These are phyloP conservation scores for Coffea eugenioides DNA, from an alignment of 257 asterid species.

Conservation along the genomic window DNA sequence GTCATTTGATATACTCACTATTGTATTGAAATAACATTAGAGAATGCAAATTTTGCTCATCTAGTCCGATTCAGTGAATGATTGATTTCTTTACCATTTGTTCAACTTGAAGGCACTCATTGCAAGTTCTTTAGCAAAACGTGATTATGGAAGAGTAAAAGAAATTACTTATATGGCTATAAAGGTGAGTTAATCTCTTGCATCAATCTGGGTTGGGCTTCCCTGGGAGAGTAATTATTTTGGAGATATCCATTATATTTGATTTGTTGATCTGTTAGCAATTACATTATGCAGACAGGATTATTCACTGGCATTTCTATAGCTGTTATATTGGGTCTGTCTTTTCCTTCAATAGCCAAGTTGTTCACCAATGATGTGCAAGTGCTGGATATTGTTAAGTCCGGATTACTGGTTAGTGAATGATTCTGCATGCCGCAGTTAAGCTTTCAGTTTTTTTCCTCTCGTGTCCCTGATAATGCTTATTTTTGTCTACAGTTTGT, in stretches of 20 bases:
- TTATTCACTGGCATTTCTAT: conserved; percentile 36
- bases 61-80: background rate
- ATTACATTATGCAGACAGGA: conserved; percentile 23
- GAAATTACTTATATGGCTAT: conserved; percentile 34
- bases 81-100: background rate
- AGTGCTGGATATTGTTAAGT: conserved; percentile 35
- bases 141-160: conserved; percentile 34
- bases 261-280: background rate
- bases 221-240: background rate
- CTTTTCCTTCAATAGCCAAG: conserved; percentile 37
- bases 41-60: background rate
- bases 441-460: background rate
- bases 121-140: conserved; percentile 42
- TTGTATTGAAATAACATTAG: background rate
- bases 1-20: background rate
- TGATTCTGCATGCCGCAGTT: background rate
- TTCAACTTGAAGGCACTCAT: conserved; percentile 37
- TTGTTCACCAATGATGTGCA: conserved; percentile 40
- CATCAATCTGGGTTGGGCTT: background rate
- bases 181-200: conserved; percentile 20
- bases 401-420: conserved; percentile 36
- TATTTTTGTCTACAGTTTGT: conserved; percentile 32
- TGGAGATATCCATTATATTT: background rate
- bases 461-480: background rate
- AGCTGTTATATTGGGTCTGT: conserved; percentile 36